Base-by-base conservation (phyloP, 1,284 basidiomycete genomes). In the Cutaneotrichosporon cutaneum region DNA sequence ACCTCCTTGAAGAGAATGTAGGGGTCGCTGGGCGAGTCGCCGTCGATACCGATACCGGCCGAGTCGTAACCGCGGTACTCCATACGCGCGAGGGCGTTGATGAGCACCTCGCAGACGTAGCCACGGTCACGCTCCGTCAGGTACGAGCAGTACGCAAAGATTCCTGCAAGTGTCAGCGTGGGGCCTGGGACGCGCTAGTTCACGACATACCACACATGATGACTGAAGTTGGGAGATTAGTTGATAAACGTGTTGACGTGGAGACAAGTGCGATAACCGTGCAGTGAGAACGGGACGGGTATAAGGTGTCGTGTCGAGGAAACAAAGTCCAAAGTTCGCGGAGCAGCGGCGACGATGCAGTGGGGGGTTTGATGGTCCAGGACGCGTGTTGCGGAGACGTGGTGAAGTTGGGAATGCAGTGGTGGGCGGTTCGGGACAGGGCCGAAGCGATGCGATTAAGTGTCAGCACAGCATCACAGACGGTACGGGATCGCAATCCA, bases 1-100 rank as follows among this genome's bases (percentile, higher is more conserved):
- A 99, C 95, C 81, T 96, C 90, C 84, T 98, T 99, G 88, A 95
- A 99, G 82, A 89, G 92, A 64, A 92, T 73, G 62, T 91, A 59
- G 21, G 78, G 77, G 47, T 70, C 61, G 60, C 86, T 86, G 7
- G 88, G 82, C 70, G 88, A 86, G 84, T 99, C 94, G 39, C 94
- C 95, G 76, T 99, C 96, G 71, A 98, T 87, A 68, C 90, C 92
- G 67, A 99, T 86, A 77, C 94, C 84, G 13, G 96, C 96, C 73
- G 90, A 94, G 81, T 99, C 96, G 78, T 99, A 98, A 56, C 96
- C 94, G 77, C 96, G 90, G 82, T 99, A 99, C 79, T 99, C 96
- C 73, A 98, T 88, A 66, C 96, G 89, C 55, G 91, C 88, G 65
- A 99, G 89, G 70, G 94, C 96, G 68, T 90, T 91, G 77, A 88